Evolutionary conservation across 768 basidiomycete genomes (phyloP), one percentile per base, ranked within the genome.

Genomic region (Dentipellis sp.): DNA sequence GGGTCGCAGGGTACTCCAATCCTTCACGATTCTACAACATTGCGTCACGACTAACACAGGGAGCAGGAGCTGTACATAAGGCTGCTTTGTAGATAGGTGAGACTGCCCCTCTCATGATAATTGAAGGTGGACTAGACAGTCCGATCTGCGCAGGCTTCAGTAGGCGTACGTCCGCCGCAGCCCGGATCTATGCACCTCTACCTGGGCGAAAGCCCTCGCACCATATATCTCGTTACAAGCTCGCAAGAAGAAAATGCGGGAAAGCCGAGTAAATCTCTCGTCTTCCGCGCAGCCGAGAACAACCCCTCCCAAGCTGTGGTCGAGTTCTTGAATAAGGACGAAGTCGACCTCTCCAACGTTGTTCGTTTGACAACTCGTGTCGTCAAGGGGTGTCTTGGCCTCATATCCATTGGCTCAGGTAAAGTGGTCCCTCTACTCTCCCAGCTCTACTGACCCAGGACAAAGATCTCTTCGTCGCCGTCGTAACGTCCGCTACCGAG

Each of bases 311-410:
- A 91, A 66, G 88, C 88, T 47, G 80, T 94, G 45, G 91, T 95
- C 21, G 93, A 95, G 69, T 92, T 94, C 64, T 69, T 94, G 10
- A 82, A 79, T 0, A 83, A 83, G 59, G 75, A 81, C 52, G 78
- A 90, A 63, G 78, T 94, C 39, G 83, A 92, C 64, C 74, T 90
- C 42, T 64, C 73, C 22, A 79, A 75, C 57, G 73, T 86, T 35
- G 74, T 88, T 53, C 79, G 78, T 61, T 65, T 93, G 54, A 87
- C 86, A n/a, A 84, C 72, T 56, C 80, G 86, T 53, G 71, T 81
- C 22, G 82, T 88, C 6, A 86, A 91, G 65, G 91, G 91, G 21
- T 94, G 92, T 62, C 71, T 95, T 52, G 94, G 94, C 5, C 72
- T 91, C 54, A 86, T 91, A 48, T 82, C 80, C 11, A 74, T 91